phyloP scores from a whole-genome alignment of 306 rosid genomes.

The Trichosanthes truncata region DNA sequence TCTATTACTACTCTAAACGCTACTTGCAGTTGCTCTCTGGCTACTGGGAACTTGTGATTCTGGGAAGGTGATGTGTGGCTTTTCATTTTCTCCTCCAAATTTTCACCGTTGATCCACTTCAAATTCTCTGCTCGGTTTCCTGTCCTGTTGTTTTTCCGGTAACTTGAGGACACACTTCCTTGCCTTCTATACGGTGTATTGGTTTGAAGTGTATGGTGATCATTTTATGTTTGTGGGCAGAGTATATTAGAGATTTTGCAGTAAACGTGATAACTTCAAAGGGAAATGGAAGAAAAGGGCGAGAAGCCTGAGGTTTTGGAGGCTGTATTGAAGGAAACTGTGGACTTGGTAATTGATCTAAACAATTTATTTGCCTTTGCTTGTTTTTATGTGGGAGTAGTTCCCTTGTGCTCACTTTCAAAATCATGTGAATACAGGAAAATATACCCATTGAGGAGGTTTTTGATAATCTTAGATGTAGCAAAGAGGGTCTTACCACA shows the following conservation, averaged over 20 bases:
- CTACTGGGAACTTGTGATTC: neutral
- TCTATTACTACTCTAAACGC: neutral
- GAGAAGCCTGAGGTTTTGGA: conserved; percentile 79
- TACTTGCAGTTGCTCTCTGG: neutral
- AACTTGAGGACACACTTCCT: neutral
- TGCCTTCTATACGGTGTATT: neutral
- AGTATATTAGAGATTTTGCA: neutral
- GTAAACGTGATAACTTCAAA: neutral
- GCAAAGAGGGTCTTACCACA: conserved; percentile 78
- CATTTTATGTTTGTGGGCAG: neutral
- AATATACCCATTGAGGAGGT: conserved; percentile 96
- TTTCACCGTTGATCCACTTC: neutral
- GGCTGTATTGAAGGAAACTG: conserved; percentile 91
- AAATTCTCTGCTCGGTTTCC: neutral
- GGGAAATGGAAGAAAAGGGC: conserved; percentile 31
- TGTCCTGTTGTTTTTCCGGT: neutral
- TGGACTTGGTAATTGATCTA: conserved; percentile 97
- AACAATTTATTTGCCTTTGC: conserved; percentile 7
- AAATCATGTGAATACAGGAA: conserved; percentile 53
- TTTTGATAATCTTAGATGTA: conserved; percentile 91
- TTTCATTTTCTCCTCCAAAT: neutral
- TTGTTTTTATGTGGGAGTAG: conserved; percentile 7
- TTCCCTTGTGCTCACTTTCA: conserved; percentile 12
- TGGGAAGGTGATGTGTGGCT: neutral
- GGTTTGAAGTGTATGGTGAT: neutral